A percentile compares a stretch with the other conserved stretches of the same genome.
Evolutionary conservation across 768 basidiomycete genomes (phyloP).

Genomic region (Amanita pallidorosea): DNA sequence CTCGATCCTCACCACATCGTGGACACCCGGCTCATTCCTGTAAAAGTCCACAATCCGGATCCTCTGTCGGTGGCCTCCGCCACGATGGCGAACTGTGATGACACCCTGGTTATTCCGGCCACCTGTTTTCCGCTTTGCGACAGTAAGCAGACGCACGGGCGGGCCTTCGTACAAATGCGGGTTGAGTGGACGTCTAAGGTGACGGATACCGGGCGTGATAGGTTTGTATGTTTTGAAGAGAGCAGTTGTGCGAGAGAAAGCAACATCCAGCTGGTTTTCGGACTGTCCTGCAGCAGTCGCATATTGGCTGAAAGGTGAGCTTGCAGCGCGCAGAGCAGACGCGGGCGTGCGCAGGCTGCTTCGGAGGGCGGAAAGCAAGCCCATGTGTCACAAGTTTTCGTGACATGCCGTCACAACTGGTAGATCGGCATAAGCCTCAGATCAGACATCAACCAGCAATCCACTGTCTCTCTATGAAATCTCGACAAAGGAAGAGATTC

Average conservation of each 20-base stretch:
- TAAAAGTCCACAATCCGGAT: conserved; percentile 82
- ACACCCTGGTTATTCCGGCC: conserved; percentile 77
- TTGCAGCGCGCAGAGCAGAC: neutral
- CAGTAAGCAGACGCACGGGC: conserved; percentile 77
- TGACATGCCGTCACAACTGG: too few relatives aligned
- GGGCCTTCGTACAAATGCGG: conserved; percentile 76
- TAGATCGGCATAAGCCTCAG: too few relatives aligned
- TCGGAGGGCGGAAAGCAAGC: too few relatives aligned
- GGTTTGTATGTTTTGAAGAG: conserved; percentile 89
- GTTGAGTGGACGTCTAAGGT: conserved; percentile 74
- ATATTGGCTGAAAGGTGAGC: neutral
- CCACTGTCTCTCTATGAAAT: too few relatives aligned
- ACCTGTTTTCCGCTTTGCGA: conserved; percentile 73
- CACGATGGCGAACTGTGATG: conserved; percentile 81
- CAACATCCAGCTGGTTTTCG: conserved; percentile 16
- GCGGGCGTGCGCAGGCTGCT: neutral
- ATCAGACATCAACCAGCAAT: too few relatives aligned
- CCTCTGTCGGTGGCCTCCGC: conserved; percentile 85
- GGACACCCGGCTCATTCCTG: conserved; percentile 66
- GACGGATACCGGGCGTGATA: conserved; percentile 76
- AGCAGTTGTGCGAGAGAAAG: conserved; percentile 39
- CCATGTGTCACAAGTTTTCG: too few relatives aligned
- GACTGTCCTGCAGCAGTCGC: neutral
- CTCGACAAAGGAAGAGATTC: too few relatives aligned
- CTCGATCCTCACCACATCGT: conserved; percentile 90